These are phyloP conservation scores for Backusella psychrophila DNA, from an alignment of 192 early-diverging fungal genomes.

Conservation along the genomic window DNA sequence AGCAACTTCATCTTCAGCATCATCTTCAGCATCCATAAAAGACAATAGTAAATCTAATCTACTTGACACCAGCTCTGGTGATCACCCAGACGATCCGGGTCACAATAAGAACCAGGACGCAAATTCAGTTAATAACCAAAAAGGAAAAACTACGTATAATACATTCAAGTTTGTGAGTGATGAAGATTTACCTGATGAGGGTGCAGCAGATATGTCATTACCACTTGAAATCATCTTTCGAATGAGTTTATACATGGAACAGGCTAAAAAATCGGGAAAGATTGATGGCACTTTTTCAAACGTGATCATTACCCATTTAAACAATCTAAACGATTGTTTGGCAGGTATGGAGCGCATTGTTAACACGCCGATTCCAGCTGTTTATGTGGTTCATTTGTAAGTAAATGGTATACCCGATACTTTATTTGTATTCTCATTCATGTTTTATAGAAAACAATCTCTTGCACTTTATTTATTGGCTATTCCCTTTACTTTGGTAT, in stretches of 20 bases:
- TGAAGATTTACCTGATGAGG: conserved; percentile 39
- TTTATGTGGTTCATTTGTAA: conserved; percentile 75
- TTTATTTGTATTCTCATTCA: background rate
- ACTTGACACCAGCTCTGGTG: conserved; percentile 16
- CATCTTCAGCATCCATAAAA: background rate
- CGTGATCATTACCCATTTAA: conserved; percentile 49
- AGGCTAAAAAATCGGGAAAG: conserved; percentile 41
- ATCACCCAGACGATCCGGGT: conserved; percentile 20
- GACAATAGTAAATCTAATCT: background rate
- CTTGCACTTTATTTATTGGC: conserved; percentile 62
- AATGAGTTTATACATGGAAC: conserved; percentile 49
- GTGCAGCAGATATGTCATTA: conserved; percentile 43
- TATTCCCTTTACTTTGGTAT: conserved; percentile 73
- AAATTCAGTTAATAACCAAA: background rate
- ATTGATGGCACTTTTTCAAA: conserved; percentile 51
- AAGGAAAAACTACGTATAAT: background rate
- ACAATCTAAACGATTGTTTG: conserved; percentile 55
- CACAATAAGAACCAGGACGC: conserved; percentile 4
- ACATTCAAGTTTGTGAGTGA: conserved; percentile 21
- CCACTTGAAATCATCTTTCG: conserved; percentile 49
- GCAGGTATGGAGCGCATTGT: conserved; percentile 68
- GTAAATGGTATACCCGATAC: background rate
- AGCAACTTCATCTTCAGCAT: background rate
- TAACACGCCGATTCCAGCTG: conserved; percentile 71
- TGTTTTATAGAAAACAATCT: conserved; percentile 56